Conservation (phyloP, 2,329 filamentous ascomycete genomes). For the Hypoxylon sp. region DNA sequence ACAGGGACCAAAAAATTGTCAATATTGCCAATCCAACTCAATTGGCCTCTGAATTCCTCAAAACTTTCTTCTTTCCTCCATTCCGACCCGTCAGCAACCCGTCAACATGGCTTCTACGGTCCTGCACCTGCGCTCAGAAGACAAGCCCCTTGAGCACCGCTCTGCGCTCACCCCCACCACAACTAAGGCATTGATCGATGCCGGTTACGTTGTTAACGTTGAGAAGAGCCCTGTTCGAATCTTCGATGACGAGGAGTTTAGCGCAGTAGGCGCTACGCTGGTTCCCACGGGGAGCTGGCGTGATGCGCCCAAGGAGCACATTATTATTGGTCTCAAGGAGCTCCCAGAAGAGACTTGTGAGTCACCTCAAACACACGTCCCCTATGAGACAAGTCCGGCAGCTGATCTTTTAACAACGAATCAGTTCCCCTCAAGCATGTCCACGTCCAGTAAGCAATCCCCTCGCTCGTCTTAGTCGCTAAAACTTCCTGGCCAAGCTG, state of each 20-base stretch:
- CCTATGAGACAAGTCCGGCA: slow-evolving; percentile 7
- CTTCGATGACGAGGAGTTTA: slow-evolving; percentile 73
- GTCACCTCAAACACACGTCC: slow-evolving; percentile 39
- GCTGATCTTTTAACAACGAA: slow-evolving; percentile 6
- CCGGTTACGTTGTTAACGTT: slow-evolving; percentile 77
- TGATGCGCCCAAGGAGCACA: slow-evolving; percentile 75
- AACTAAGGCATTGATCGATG: slow-evolving; percentile 74
- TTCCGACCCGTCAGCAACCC: slow-evolving; percentile 4
- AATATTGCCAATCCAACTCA: slow-evolving; percentile 5
- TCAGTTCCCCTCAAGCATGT: slow-evolving; percentile 78
- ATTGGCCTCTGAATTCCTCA: slow-evolving; percentile 11
- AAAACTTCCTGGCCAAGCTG: not conserved
- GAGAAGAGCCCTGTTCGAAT: slow-evolving; percentile 79
- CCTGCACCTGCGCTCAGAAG: slow-evolving; percentile 71
- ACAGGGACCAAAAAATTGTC: not conserved
- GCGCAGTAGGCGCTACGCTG: slow-evolving; percentile 73
- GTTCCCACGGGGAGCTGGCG: slow-evolving; percentile 78
- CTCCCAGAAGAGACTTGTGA: slow-evolving; percentile 77
- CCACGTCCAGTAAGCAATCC: slow-evolving; percentile 67
- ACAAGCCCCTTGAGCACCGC: slow-evolving; percentile 71
- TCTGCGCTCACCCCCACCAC: slow-evolving; percentile 59
- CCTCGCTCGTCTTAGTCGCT: not conserved
- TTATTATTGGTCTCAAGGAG: slow-evolving; percentile 85
- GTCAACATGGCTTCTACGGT: slow-evolving; percentile 54
- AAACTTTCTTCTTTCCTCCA: not conserved